Evolutionary conservation across 2,329 filamentous ascomycete genomes (phyloP).

Genomic region (Arthrobotrys conoides): DNA sequence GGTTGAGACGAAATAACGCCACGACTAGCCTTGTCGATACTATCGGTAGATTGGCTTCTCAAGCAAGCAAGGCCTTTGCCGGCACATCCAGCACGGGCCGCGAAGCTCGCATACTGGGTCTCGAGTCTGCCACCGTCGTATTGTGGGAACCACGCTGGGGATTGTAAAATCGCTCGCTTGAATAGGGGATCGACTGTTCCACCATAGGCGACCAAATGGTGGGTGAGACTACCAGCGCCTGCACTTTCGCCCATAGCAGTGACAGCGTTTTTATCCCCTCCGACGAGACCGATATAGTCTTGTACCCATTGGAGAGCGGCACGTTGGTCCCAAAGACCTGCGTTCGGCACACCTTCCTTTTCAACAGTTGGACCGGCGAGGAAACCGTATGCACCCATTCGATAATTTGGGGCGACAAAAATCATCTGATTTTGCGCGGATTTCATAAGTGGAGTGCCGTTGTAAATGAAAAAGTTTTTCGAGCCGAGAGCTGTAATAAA

Average conservation of each 20-base stretch:
- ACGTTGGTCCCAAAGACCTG: conserved; percentile 68
- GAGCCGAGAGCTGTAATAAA: conserved; percentile 61
- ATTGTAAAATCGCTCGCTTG: conserved; percentile 65
- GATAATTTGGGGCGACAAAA: conserved; percentile 70
- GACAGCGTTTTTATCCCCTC: conserved; percentile 69
- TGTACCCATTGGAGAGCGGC: conserved; percentile 71
- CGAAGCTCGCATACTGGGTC: conserved; percentile 62
- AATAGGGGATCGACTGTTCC: conserved; percentile 69
- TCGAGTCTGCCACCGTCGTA: conserved; percentile 59
- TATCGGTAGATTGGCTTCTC: conserved; percentile 62
- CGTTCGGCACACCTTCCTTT: conserved; percentile 68
- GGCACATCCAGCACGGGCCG: conserved; percentile 65
- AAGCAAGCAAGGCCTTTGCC: conserved; percentile 66
- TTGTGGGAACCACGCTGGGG: conserved; percentile 64
- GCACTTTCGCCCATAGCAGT: conserved; percentile 72
- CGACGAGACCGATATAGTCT: conserved; percentile 69
- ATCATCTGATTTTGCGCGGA: conserved; percentile 67
- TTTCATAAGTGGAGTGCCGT: conserved; percentile 63
- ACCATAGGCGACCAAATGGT: conserved; percentile 70
- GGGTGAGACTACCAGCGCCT: conserved; percentile 71
- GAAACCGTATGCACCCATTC: conserved; percentile 70
- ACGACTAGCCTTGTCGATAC: conserved; percentile 64
- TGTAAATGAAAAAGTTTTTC: conserved; percentile 63
- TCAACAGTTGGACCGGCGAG: conserved; percentile 69
- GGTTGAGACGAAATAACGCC: conserved; percentile 63